Percentiles rank a stretch among this genome's conserved stretches.
Conservation (phyloP, 164 flowering plant genomes). For the Magnolia kwangsiensis region DNA sequence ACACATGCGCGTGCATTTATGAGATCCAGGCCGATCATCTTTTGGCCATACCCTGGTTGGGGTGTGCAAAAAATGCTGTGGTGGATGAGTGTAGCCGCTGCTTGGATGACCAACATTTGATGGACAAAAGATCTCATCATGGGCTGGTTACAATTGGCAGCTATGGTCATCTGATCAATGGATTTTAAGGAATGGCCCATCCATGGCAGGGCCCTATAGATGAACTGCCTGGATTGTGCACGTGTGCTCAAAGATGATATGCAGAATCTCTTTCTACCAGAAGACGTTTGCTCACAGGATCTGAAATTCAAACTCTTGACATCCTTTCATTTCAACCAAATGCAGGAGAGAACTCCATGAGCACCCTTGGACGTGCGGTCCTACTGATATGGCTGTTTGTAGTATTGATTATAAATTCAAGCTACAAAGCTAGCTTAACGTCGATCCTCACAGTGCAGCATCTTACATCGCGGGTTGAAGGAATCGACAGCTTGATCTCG, state of each 20-base stretch:
- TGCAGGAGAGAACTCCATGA: constrained; percentile 83
- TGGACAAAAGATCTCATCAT: too few relatives aligned
- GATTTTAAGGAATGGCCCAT: neutral
- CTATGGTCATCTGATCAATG: neutral
- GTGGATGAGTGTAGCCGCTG: too few relatives aligned
- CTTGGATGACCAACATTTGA: too few relatives aligned
- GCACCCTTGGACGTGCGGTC: constrained; percentile 79
- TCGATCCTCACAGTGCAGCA: constrained; percentile 94
- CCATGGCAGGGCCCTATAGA: neutral
- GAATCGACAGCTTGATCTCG: constrained; percentile 66
- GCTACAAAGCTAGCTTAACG: constrained; percentile 96
- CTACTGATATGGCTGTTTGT: constrained; percentile 89
- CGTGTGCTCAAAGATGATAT: neutral
- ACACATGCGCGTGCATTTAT: too few relatives aligned
- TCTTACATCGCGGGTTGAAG: constrained; percentile 64
- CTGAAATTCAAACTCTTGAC: neutral
- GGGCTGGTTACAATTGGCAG: neutral
- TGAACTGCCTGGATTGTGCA: neutral
- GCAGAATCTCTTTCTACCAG: neutral
- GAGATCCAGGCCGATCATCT: too few relatives aligned
- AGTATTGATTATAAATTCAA: constrained; percentile 84
- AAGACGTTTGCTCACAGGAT: too few relatives aligned
- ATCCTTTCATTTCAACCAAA: constrained; percentile 11
- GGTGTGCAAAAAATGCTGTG: too few relatives aligned
- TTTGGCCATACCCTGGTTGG: too few relatives aligned